Conservation (phyloP, 1,284 basidiomycete species). For the Puccinia brachypodii region DNA sequence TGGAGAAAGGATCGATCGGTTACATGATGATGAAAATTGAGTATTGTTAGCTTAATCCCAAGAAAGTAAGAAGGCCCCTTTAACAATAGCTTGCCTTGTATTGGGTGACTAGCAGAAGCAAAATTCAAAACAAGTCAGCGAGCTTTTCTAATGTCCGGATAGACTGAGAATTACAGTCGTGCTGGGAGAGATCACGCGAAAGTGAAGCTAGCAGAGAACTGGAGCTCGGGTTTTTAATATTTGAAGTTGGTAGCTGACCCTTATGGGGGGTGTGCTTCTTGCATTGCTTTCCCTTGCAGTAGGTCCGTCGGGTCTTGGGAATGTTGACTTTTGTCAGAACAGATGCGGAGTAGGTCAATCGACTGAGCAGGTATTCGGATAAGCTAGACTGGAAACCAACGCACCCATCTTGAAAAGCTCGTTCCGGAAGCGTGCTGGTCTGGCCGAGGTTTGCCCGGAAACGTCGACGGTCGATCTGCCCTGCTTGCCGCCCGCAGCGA, state of each 20-base stretch:
- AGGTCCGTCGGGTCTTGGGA: constrained; percentile 63
- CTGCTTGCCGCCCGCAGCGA: not conserved
- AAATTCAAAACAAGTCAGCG: not conserved
- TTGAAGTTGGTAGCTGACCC: constrained; percentile 33
- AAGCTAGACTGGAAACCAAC: not conserved
- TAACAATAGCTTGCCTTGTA: constrained; percentile 55
- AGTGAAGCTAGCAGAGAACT: not conserved
- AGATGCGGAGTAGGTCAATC: not conserved
- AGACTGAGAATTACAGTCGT: not conserved
- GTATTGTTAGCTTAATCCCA: not conserved
- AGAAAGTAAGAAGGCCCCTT: not conserved
- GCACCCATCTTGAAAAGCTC: not conserved
- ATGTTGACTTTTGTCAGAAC: constrained; percentile 64
- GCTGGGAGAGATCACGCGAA: not conserved
- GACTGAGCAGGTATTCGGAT: not conserved
- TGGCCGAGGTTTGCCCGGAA: not conserved
- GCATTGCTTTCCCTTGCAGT: constrained; percentile 99
- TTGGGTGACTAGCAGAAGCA: constrained; percentile 55
- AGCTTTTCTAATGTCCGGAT: not conserved
- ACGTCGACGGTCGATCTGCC: not conserved
- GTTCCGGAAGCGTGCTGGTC: not conserved
- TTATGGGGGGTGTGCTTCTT: constrained; percentile 77
- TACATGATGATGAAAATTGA: not conserved
- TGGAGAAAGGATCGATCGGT: not conserved
- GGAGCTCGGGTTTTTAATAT: not conserved